Evolutionary conservation across 1,284 basidiomycete genomes (phyloP), one percentile per base, ranked within the genome.

Genomic region (Papiliotrema laurentii): DNA sequence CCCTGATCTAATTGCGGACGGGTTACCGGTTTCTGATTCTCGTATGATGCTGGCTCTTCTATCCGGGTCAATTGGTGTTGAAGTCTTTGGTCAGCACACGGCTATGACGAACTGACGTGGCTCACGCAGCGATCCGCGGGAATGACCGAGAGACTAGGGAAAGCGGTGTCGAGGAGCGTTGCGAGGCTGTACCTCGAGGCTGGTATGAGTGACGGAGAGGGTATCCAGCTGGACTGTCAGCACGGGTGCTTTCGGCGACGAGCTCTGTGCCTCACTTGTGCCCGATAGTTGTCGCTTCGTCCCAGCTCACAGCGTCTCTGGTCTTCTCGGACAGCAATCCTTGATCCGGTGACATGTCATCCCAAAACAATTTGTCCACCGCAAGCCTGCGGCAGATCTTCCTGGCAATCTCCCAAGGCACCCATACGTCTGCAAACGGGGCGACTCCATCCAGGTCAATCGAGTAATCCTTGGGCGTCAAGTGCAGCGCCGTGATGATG

Each of bases 401-500:
- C 21, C 52, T 22, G 5, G 57, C 59, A 2, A 48, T 21, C 6
- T 19, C 19, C 13, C 50, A 40, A 1, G 51, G 40, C 10, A 58
- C 52, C 61, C 61, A 63, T 24, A 63, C 35, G 45, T 63, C 61
- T 5, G 46, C 35, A 22, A 46, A 56, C 4, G 61, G 61, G 7
- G 57, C 61, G 5, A 46, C 39, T 9, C 61, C 61, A 30, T 54
- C 43, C 4, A 63, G 31, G 9, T 51, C 46, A 9, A 56, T 30
- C 2, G 51, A 48, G 36, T 53, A 51, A 2, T 50, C 26, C 7
- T 19, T 27, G 0, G 50, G 40, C 9, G 22, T 35, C 13, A 58
- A 49, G 16, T 49, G 41, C 13, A 55, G 36, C 4, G 35, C 22
- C 2, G 54, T 42, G 28, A 59, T 30, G 47, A 53, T 44, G 22